Base-by-base conservation (phyloP, 202 grass and related monocot species). In the Schoenoplectus tabernaemontani region DNA sequence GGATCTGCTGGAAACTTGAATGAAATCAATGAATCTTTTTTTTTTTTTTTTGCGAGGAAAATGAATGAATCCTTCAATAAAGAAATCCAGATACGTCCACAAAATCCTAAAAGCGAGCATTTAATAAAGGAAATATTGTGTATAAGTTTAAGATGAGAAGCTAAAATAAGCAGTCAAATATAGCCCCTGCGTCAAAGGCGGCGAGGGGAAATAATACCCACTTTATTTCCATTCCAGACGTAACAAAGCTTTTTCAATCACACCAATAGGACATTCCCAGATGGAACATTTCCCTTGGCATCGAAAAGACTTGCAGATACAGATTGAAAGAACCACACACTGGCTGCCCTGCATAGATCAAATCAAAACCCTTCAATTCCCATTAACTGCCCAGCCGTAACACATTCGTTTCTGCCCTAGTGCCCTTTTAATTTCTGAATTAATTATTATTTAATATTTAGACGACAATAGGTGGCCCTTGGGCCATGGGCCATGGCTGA, bases 211-310 rank as follows among this genome's bases (percentile, higher is more conserved):
- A 37, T 37, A 37, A 37, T 37, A 37, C 36, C 36, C 36, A 37
- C 36, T 37, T 37, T n/a, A n/a, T n/a, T n/a, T n/a, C n/a, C n/a
- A n/a, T n/a, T n/a, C n/a, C n/a, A n/a, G n/a, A n/a, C n/a, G n/a
- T n/a, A n/a, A n/a, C n/a, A n/a, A n/a, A n/a, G n/a, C 12, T 9
- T 10, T 33, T 9, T 54, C 44, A 26, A 71, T 47, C 20, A 32
- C 24, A 53, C 26, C 7, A 74, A 26, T 15, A 19, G 0, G 7
- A 53, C 2, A 46, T 7, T 46, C 1, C 10, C 9, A 33, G 20
- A 74, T n/a, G 69, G 69, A 74, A 74, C 69, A 74, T 74, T 74
- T 74, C 43, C 46, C 69, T 72, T 50, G 46, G 46, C 26, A 74
- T 53, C 3, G 69, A 73, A 73, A 73, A 53, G 69, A 73, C 38